phyloP scores from a whole-genome alignment of 2,329 filamentous ascomycete species.

The Neofusicoccum umdonicola region DNA sequence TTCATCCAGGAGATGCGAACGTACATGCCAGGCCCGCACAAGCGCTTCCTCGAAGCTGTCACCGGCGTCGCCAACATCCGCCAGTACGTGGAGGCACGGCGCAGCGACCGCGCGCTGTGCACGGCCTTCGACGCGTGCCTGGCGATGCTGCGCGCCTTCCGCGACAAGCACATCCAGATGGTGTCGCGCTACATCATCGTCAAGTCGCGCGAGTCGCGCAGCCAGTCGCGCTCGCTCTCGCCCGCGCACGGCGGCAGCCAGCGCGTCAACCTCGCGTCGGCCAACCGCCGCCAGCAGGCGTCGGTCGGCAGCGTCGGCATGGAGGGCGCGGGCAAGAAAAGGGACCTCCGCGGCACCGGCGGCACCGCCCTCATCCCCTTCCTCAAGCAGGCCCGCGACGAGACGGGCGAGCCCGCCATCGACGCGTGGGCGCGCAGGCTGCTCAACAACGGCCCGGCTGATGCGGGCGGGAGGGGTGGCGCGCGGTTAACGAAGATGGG shows the following conservation, averaged over 20 bases:
- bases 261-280: conserved; percentile 61
- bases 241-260: conserved; percentile 41
- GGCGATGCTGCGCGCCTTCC: conserved; percentile 71
- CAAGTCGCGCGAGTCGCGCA: conserved; percentile 73
- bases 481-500: conserved; percentile 52
- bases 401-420: conserved; percentile 90
- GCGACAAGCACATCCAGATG: conserved; percentile 94
- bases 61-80: conserved; percentile 81
- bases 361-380: conserved; percentile 94
- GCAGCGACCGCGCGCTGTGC: conserved; percentile 62
- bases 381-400: conserved; percentile 91
- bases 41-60: conserved; percentile 82
- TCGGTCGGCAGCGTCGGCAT: conserved; percentile 22
- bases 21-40: conserved; percentile 95
- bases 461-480: conserved; percentile 33
- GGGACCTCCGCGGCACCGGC: conserved; percentile 79
- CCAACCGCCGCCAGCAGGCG: conserved; percentile 27
- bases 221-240: conserved; percentile 49
- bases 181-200: conserved; percentile 94
- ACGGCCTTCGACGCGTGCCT: conserved; percentile 90
- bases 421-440: conserved; percentile 61
- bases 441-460: conserved; percentile 52
- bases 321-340: conserved; percentile 4
- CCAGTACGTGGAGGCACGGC: conserved; percentile 68
- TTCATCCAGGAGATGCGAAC: conserved; percentile 96